Conservation (phyloP, 345 rosid species). For the Eucalyptus leucophloia region DNA sequence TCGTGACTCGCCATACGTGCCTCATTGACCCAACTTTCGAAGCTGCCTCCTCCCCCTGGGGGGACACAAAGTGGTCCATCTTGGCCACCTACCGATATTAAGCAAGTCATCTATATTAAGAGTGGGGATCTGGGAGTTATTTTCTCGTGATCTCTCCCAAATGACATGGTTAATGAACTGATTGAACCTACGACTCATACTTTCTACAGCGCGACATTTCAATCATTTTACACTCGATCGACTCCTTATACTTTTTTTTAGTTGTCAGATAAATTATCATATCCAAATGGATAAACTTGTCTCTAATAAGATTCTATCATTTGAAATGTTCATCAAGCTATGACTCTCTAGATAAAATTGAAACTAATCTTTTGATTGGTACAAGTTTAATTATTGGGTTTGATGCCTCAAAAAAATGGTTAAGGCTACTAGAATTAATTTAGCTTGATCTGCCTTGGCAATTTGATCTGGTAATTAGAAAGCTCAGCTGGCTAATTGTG, state of each 20-base stretch:
- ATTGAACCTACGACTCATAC: background rate
- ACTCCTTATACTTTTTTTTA: background rate
- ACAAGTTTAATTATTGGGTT: background rate
- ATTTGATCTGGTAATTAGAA: background rate
- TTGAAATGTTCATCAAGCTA: background rate
- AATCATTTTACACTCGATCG: background rate
- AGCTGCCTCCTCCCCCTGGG: background rate
- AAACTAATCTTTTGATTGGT: background rate
- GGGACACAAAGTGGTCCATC: background rate
- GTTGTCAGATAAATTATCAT: background rate
- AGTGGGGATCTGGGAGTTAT: background rate
- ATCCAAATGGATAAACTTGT: background rate
- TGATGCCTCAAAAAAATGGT: background rate
- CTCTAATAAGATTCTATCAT: background rate
- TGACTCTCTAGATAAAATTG: background rate
- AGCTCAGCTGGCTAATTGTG: background rate
- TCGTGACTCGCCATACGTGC: background rate
- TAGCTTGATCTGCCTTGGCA: background rate
- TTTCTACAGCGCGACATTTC: background rate
- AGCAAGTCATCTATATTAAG: background rate
- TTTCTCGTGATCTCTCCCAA: background rate
- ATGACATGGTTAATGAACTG: background rate
- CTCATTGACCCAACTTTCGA: background rate
- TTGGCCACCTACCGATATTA: background rate
- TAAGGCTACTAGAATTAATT: background rate